These are phyloP conservation scores for Jacaranda mimosifolia DNA, from an alignment of 257 asterid genomes.

Conservation along the genomic window DNA sequence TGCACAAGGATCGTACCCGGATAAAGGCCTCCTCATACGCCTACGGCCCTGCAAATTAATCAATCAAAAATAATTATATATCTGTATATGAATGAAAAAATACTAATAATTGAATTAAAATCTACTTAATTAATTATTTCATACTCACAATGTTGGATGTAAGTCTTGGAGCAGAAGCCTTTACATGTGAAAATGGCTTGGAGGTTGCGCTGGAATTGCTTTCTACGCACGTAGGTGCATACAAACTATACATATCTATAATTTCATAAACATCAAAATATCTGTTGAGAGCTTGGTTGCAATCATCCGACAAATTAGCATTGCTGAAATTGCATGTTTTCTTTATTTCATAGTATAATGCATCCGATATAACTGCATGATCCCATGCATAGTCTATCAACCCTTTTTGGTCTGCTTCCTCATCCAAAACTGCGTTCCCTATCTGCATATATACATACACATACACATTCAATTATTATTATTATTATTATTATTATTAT, in stretches of 20 bases:
- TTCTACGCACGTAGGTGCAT: conserved; percentile 59
- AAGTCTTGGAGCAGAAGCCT: conserved; percentile 44
- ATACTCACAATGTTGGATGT: conserved; percentile 55
- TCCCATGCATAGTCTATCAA: conserved; percentile 92
- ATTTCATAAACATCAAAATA: conserved; percentile 68
- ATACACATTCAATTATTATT: neutral
- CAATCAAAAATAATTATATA: too few species aligned
- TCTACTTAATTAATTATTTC: neutral
- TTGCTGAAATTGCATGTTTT: conserved; percentile 63
- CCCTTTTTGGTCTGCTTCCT: conserved; percentile 79
- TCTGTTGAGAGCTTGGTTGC: conserved; percentile 46
- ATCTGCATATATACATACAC: conserved; percentile 48
- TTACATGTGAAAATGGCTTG: conserved; percentile 29
- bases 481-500: too few species aligned
- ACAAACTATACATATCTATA: conserved; percentile 87
- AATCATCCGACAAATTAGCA: conserved; percentile 27
- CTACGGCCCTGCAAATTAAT: conserved; percentile 43
- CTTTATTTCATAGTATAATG: conserved; percentile 55
- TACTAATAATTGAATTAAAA: neutral
- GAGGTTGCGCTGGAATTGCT: conserved; percentile 27
- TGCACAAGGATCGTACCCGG: conserved; percentile 83
- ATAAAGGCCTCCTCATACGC: conserved; percentile 48
- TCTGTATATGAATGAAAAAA: neutral
- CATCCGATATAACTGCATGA: conserved; percentile 90
- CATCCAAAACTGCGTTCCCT: conserved; percentile 86